Percentiles rank a stretch among this genome's conserved stretches.
phyloP scores from a whole-genome alignment of 2,329 filamentous ascomycete genomes.

The Pestalotiopsis sp. region DNA sequence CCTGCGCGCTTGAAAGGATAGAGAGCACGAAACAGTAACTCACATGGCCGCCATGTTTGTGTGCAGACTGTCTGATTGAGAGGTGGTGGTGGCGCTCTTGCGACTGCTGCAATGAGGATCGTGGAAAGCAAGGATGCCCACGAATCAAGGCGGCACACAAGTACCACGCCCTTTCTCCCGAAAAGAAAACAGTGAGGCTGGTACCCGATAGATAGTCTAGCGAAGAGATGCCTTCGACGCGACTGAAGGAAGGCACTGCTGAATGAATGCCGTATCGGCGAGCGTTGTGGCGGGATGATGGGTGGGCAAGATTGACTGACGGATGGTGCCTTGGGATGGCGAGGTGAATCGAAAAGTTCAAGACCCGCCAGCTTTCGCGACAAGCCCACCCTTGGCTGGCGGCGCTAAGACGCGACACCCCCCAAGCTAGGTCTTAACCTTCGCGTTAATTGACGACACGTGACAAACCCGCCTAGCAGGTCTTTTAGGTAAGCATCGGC shows the following conservation, averaged over 20 bases:
- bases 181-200: not conserved
- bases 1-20: not conserved
- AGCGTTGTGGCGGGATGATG: not conserved
- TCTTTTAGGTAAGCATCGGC: not conserved
- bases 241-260: not conserved
- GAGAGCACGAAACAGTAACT: constrained; percentile 12
- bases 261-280: not conserved
- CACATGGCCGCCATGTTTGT: constrained; percentile 29
- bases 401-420: constrained; percentile 5
- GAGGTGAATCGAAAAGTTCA: not conserved
- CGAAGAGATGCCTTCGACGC: not conserved
- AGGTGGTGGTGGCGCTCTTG: not conserved
- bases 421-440: constrained; percentile 4
- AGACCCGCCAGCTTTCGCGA: constrained; percentile 8
- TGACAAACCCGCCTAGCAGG: not conserved
- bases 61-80: constrained; percentile 4
- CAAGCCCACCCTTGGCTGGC: not conserved
- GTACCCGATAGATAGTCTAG: not conserved
- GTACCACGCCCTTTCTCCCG: not conserved
- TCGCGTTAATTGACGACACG: constrained; percentile 15
- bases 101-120: not conserved
- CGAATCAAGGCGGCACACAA: not conserved
- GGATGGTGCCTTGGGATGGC: not conserved
- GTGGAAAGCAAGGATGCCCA: not conserved
- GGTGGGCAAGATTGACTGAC: not conserved